Conservation (phyloP, 2,329 filamentous ascomycete species). For the Hymenoscyphus albidus region DNA sequence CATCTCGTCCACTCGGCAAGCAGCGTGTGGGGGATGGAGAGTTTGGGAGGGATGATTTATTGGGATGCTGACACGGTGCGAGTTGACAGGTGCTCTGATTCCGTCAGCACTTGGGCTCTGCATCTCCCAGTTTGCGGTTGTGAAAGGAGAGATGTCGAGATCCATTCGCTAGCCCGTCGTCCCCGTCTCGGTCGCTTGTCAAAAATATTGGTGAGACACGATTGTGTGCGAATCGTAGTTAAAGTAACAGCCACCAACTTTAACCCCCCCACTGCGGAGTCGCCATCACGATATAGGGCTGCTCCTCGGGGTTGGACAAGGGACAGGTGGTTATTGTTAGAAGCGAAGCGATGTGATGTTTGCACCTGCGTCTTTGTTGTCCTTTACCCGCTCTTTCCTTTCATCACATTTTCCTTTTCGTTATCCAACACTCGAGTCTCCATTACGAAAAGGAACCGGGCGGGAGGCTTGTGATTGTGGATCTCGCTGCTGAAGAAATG, state of each 20-base stretch:
- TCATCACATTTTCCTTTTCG: not conserved
- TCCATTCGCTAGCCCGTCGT: too few species aligned
- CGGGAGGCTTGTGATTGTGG: not conserved
- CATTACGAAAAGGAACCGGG: not conserved
- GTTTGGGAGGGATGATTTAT: not conserved
- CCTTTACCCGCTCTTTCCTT: not conserved
- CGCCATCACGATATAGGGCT: not conserved
- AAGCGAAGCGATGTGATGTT: not conserved
- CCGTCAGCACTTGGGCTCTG: too few species aligned
- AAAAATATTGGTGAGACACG: too few species aligned
- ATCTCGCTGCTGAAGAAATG: not conserved
- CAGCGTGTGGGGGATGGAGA: not conserved
- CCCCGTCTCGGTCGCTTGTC: too few species aligned
- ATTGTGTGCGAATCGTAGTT: too few species aligned
- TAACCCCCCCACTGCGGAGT: too few species aligned
- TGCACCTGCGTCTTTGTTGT: not conserved
- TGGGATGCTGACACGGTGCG: too few species aligned
- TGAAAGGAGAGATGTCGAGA: too few species aligned
- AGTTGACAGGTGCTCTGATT: too few species aligned
- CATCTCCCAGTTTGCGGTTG: too few species aligned
- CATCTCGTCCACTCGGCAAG: not conserved
- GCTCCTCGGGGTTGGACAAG: not conserved
- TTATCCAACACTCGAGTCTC: not conserved
- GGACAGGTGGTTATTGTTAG: not conserved
- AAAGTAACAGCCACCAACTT: too few species aligned